Evolutionary conservation across 2,329 filamentous ascomycete genomes (phyloP).

Genomic region (Aspergillus intermedius): DNA sequence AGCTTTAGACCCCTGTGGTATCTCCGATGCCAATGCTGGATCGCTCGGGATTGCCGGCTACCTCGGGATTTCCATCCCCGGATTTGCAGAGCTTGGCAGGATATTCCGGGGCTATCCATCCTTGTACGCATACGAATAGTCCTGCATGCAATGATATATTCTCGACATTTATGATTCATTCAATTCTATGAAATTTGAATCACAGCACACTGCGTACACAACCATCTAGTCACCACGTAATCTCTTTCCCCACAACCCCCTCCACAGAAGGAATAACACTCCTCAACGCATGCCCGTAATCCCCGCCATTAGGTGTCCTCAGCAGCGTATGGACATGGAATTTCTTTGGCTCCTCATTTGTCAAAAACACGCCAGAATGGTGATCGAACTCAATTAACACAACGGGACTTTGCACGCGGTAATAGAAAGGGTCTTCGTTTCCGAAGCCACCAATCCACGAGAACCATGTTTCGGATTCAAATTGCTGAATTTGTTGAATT

Average conservation of each 20-base stretch:
- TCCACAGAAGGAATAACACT: conserved; percentile 28
- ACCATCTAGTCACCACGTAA: conserved; percentile 20
- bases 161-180: too few relatives aligned
- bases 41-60: conserved; percentile 7
- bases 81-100: neutral
- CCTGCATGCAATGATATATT: neutral
- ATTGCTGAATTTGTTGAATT: conserved; percentile 48
- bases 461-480: conserved; percentile 68
- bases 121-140: neutral
- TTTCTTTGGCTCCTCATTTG: conserved; percentile 64
- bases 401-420: conserved; percentile 68
- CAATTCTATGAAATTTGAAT: neutral
- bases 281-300: conserved; percentile 60
- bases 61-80: conserved; percentile 6
- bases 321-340: conserved; percentile 74
- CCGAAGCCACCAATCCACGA: conserved; percentile 66
- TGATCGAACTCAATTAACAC: conserved; percentile 72
- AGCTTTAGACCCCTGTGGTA: too few relatives aligned
- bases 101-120: neutral
- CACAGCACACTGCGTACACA: neutral
- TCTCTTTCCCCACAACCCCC: conserved; percentile 32
- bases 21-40: too few relatives aligned
- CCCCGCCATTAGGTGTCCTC: conserved; percentile 66
- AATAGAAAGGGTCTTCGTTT: conserved; percentile 68
- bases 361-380: conserved; percentile 70